Conservation (phyloP, 1,284 basidiomycete species). For the Tylopilus sp. region DNA sequence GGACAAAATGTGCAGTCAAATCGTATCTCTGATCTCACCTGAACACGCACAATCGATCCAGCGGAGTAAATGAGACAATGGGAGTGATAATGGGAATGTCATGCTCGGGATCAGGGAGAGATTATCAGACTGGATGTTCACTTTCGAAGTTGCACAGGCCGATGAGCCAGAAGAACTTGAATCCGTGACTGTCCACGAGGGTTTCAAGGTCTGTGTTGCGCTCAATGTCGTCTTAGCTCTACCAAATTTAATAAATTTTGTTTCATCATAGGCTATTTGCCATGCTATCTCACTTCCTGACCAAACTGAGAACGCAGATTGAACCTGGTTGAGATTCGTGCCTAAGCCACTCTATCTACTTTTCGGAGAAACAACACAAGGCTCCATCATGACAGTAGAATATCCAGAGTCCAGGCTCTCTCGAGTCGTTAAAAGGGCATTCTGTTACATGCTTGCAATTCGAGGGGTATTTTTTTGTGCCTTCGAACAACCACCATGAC, state of each 20-base stretch:
- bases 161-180: slow-evolving; percentile 64
- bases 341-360: slow-evolving; percentile 40
- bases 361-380: slow-evolving; percentile 48
- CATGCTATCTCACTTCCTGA: slow-evolving; percentile 19
- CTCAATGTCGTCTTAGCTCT: background rate
- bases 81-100: slow-evolving; percentile 40
- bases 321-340: slow-evolving; percentile 14
- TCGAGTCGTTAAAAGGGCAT: slow-evolving; percentile 6
- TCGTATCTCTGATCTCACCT: slow-evolving; percentile 58
- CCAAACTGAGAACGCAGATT: slow-evolving; percentile 14
- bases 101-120: slow-evolving; percentile 47
- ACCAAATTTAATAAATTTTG: background rate
- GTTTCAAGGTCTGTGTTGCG: slow-evolving; percentile 51
- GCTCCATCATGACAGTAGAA: slow-evolving; percentile 43
- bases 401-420: slow-evolving; percentile 27
- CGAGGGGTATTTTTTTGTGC: background rate
- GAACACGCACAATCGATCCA: slow-evolving; percentile 56
- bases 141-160: slow-evolving; percentile 67
- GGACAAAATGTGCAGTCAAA: slow-evolving; percentile 68
- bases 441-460: slow-evolving; percentile 24
- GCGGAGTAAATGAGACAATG: slow-evolving; percentile 50
- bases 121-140: slow-evolving; percentile 59
- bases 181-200: slow-evolving; percentile 51
- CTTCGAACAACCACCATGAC: background rate
- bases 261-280: slow-evolving; percentile 24